A percentile compares a stretch with the other conserved stretches of the same genome.
These are phyloP conservation scores for Cyanidiococcus yangmingshanensis DNA, from an alignment of 23 red algal genomes.

Conservation along the genomic window DNA sequence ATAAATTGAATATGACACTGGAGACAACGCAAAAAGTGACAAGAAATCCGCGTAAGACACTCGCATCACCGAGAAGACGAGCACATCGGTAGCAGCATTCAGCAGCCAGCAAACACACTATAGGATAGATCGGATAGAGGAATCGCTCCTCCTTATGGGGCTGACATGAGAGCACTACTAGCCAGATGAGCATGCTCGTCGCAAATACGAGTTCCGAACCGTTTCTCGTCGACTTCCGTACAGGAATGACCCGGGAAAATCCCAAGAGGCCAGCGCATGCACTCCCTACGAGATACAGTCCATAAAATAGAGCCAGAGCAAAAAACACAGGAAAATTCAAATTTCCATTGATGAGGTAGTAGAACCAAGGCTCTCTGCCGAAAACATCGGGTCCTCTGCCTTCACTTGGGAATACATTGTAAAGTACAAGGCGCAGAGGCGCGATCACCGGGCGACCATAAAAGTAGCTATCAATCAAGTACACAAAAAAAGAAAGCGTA, in stretches of 20 bases:
- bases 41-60: background rate
- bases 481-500: background rate
- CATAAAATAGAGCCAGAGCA: constrained; percentile 25
- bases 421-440: constrained; percentile 55
- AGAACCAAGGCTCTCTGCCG: constrained; percentile 58
- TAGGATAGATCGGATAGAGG: constrained; percentile 66
- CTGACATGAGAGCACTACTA: constrained; percentile 37
- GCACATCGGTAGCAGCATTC: constrained; percentile 16
- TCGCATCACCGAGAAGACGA: background rate
- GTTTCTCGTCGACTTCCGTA: constrained; percentile 20
- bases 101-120: constrained; percentile 50
- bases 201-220: constrained; percentile 20
- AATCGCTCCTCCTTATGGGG: constrained; percentile 98
- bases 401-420: constrained; percentile 73
- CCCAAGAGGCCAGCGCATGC: background rate
- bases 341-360: constrained; percentile 54
- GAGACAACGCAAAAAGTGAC: background rate
- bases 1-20: background rate
- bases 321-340: constrained; percentile 40
- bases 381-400: constrained; percentile 68
- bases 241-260: constrained; percentile 10
- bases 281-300: background rate
- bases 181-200: constrained; percentile 43
- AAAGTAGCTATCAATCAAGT: constrained; percentile 32
- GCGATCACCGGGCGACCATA: constrained; percentile 61